Percentiles rank a stretch among this genome's conserved stretches.
These are phyloP conservation scores for Fusarium citri DNA, from an alignment of 2,329 filamentous ascomycete species.

Conservation along the genomic window DNA sequence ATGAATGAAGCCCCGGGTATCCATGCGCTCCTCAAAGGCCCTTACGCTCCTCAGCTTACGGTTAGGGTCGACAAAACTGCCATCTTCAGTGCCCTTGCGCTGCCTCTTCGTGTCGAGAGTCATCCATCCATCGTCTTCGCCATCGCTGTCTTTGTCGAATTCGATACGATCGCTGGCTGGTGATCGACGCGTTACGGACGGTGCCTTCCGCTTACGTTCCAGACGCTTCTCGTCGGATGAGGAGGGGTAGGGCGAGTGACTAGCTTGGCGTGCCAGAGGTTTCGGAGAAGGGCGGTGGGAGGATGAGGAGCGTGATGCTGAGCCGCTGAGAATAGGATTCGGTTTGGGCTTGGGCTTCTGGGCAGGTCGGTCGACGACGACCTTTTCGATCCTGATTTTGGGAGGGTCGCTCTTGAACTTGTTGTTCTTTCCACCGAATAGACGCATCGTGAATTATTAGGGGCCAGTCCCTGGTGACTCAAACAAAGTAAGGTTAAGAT, in stretches of 20 bases:
- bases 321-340: constrained; percentile 47
- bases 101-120: constrained; percentile 62
- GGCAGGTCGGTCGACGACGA: constrained; percentile 56
- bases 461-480: constrained; percentile 18
- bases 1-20: constrained; percentile 65
- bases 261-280: constrained; percentile 54
- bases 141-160: constrained; percentile 64
- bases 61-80: constrained; percentile 59
- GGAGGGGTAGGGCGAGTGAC: constrained; percentile 57
- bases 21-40: constrained; percentile 58
- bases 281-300: constrained; percentile 57
- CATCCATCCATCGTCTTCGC: constrained; percentile 65
- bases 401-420: constrained; percentile 65
- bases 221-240: constrained; percentile 53
- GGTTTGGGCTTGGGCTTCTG: constrained; percentile 54
- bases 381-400: constrained; percentile 65
- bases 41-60: constrained; percentile 59
- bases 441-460: constrained; percentile 49
- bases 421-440: constrained; percentile 57
- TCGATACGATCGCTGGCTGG: constrained; percentile 62
- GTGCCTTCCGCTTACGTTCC: constrained; percentile 63
- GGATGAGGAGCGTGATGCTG: constrained; percentile 51
- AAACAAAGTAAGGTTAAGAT: background rate
- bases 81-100: constrained; percentile 56
- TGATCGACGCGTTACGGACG: constrained; percentile 53